These are phyloP conservation scores for Sclerotinia sclerotiorum DNA, from an alignment of 2,329 filamentous ascomycete species.

Conservation along the genomic window DNA sequence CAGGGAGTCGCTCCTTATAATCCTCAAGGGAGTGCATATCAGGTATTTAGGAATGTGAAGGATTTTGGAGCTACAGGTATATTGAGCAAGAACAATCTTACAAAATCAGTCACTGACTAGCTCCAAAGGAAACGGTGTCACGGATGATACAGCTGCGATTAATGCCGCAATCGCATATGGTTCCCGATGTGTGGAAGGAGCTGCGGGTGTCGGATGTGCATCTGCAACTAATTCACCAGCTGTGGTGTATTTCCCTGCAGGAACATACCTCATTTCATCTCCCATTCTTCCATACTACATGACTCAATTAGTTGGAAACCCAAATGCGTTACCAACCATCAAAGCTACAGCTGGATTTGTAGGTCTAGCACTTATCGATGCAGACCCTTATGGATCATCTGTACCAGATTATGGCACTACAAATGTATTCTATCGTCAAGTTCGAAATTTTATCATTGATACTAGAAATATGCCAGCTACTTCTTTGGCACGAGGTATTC, in stretches of 20 bases:
- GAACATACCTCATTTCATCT: slow-evolving; percentile 35
- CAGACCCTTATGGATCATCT: slow-evolving; percentile 75
- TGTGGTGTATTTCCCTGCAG: slow-evolving; percentile 35
- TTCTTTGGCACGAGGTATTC: slow-evolving; percentile 45
- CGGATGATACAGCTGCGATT: slow-evolving; percentile 83
- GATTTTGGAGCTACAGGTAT: slow-evolving; percentile 30
- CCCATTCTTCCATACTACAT: slow-evolving; percentile 33
- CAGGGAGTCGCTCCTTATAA: slow-evolving; percentile 31
- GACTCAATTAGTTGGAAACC: slow-evolving; percentile 36
- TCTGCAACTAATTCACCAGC: slow-evolving; percentile 50
- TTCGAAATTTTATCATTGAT: slow-evolving; percentile 67
- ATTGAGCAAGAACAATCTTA: background rate
- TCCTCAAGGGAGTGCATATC: slow-evolving; percentile 26
- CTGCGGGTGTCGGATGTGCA: slow-evolving; percentile 39
- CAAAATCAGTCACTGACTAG: slow-evolving; percentile 67
- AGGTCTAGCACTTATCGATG: slow-evolving; percentile 85
- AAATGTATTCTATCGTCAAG: slow-evolving; percentile 63
- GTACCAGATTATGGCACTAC: slow-evolving; percentile 74
- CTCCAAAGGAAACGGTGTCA: slow-evolving; percentile 60
- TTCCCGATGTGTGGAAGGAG: slow-evolving; percentile 36
- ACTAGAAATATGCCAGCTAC: slow-evolving; percentile 40
- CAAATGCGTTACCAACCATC: slow-evolving; percentile 60
- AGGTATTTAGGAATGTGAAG: slow-evolving; percentile 32
- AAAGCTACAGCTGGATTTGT: slow-evolving; percentile 69
- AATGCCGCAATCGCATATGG: slow-evolving; percentile 51